Percentiles rank a stretch among this genome's conserved stretches.
These are phyloP conservation scores for Starmera pachycereana DNA, from an alignment of 805 yeast species.

Conservation along the genomic window DNA sequence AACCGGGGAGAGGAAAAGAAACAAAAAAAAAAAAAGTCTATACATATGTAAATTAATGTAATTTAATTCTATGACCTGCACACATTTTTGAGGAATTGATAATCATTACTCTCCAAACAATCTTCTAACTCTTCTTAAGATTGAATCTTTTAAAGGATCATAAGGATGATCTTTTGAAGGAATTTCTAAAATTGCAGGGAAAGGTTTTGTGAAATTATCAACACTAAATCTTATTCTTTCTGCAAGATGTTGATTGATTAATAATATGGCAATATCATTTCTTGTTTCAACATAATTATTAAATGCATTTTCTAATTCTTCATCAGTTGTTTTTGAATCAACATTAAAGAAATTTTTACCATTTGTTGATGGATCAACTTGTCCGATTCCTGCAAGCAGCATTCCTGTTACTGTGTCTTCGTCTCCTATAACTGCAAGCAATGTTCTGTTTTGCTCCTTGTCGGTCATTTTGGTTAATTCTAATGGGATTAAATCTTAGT, in stretches of 20 bases:
- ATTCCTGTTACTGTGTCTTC: slow-evolving; percentile 97
- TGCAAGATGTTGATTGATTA: slow-evolving; percentile 92
- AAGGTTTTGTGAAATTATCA: slow-evolving; percentile 79
- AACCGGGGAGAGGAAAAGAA: neutral
- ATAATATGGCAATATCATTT: slow-evolving; percentile 84
- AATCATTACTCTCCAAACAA: slow-evolving; percentile 78
- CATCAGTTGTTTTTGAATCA: slow-evolving; percentile 68
- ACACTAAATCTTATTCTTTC: slow-evolving; percentile 77
- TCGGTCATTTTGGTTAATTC: slow-evolving; percentile 15
- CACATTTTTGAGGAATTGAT: slow-evolving; percentile 1
- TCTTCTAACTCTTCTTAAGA: slow-evolving; percentile 87
- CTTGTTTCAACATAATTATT: slow-evolving; percentile 62
- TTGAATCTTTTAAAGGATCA: slow-evolving; percentile 94
- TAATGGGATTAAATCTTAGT: no score
- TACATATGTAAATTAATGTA: neutral
- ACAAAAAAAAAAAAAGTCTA: neutral
- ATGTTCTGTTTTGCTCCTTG: slow-evolving; percentile 54
- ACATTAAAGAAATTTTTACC: slow-evolving; percentile 71
- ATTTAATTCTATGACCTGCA: slow-evolving; percentile 11
- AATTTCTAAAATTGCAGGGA: slow-evolving; percentile 93
- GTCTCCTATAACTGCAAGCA: slow-evolving; percentile 92
- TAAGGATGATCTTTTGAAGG: slow-evolving; percentile 99
- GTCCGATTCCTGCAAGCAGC: slow-evolving; percentile 92
- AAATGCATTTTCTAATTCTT: slow-evolving; percentile 67
- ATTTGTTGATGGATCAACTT: slow-evolving; percentile 46